Percentiles rank a stretch among this genome's conserved stretches.
These are phyloP conservation scores for Waltergamsia citrina DNA, from an alignment of 2,329 filamentous ascomycete species.

Conservation along the genomic window DNA sequence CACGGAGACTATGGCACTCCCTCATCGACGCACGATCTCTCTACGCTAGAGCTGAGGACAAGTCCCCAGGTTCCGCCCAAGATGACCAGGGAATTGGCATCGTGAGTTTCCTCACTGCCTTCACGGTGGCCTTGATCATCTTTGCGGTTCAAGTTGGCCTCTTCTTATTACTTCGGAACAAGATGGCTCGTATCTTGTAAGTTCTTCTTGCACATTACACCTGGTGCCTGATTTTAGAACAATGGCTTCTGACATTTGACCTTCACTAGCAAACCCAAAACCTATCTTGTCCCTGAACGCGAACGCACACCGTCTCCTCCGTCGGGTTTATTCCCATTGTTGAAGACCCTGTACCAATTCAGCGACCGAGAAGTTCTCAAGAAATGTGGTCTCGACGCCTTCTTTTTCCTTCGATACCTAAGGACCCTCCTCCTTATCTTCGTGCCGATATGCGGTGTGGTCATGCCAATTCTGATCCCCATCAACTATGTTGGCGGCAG, in stretches of 20 bases:
- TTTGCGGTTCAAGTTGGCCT: slow-evolving; percentile 56
- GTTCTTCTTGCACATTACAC: slow-evolving; percentile 19
- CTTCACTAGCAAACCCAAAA: slow-evolving; percentile 60
- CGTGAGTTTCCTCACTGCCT: slow-evolving; percentile 49
- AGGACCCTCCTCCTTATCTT: slow-evolving; percentile 80
- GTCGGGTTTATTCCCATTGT: slow-evolving; percentile 37
- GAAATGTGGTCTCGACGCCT: slow-evolving; percentile 92
- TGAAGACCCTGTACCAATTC: slow-evolving; percentile 55
- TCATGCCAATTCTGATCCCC: slow-evolving; percentile 78
- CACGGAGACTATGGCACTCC: too few relatives aligned
- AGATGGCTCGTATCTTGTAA: slow-evolving; percentile 75
- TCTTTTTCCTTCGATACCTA: slow-evolving; percentile 90
- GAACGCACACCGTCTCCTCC: slow-evolving; percentile 74
- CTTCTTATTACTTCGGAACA: slow-evolving; percentile 72
- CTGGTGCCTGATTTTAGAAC: too few relatives aligned
- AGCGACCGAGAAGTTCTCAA: slow-evolving; percentile 77
- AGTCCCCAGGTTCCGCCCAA: slow-evolving; percentile 19
- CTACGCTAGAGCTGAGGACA: neutral
- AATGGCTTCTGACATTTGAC: slow-evolving; percentile 1
- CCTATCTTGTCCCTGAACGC: slow-evolving; percentile 76
- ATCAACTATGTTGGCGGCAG: slow-evolving; percentile 69
- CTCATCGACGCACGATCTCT: neutral
- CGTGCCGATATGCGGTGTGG: slow-evolving; percentile 65
- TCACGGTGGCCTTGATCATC: slow-evolving; percentile 51
- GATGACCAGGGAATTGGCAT: slow-evolving; percentile 32